Percentiles rank a stretch among this genome's conserved stretches.
Conservation (phyloP, 2,329 filamentous ascomycete species). For the Phaeosphaeriaceae sp. region DNA sequence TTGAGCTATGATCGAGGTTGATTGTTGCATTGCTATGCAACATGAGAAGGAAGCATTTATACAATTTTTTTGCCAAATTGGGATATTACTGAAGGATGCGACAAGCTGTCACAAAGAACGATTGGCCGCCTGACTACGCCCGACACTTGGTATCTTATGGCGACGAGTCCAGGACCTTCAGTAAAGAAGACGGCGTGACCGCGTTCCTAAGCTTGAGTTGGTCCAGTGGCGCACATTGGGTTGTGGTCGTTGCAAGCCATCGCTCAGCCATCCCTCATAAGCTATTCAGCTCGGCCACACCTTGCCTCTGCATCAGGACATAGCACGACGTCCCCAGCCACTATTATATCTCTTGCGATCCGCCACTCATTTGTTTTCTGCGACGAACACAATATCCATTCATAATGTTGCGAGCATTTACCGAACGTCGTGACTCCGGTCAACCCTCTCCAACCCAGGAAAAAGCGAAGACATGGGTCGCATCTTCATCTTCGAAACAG, state of each 20-base stretch:
- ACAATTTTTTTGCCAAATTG: neutral
- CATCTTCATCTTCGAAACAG: constrained; percentile 2
- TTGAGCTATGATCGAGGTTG: neutral
- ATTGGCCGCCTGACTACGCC: constrained; percentile 6
- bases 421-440: constrained; percentile 5
- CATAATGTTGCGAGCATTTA: constrained; percentile 9
- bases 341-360: constrained; percentile 12
- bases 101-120: neutral
- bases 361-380: neutral
- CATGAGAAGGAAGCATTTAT: neutral
- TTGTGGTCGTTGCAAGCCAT: constrained; percentile 12
- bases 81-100: neutral
- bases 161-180: neutral
- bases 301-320: constrained; percentile 2
- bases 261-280: constrained; percentile 8
- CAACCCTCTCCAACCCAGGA: neutral
- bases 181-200: neutral
- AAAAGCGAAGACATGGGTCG: constrained; percentile 1
- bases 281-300: constrained; percentile 19
- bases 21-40: neutral
- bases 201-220: neutral
- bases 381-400: neutral
- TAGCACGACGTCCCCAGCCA: neutral
- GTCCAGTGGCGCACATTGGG: constrained; percentile 18
- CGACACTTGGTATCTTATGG: neutral